Evolutionary conservation across 2,329 filamentous ascomycete species (phyloP).

Genomic region (Fusarium decemcellulare): DNA sequence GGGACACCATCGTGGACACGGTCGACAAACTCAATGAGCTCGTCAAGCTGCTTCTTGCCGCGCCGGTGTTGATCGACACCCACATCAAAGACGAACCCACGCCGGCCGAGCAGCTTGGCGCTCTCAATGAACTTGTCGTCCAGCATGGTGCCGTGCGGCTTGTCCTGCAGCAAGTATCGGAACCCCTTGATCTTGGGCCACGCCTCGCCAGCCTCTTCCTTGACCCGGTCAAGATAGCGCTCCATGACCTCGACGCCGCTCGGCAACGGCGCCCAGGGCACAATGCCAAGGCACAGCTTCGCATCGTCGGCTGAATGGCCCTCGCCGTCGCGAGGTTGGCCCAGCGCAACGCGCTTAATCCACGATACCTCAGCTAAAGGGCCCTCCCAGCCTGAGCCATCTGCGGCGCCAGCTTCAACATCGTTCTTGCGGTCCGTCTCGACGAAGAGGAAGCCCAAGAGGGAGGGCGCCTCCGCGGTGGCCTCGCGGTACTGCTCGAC

Average conservation of each 20-base stretch:
- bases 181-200: constrained; percentile 83
- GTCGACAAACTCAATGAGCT: constrained; percentile 79
- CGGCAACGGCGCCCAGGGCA: constrained; percentile 90
- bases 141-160: constrained; percentile 76
- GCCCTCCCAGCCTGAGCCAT: constrained; percentile 72
- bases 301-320: constrained; percentile 65
- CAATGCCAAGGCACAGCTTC: constrained; percentile 74
- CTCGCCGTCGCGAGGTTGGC: constrained; percentile 68
- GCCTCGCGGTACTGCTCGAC: constrained; percentile 72
- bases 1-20: constrained; percentile 73
- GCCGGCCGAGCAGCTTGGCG: constrained; percentile 74
- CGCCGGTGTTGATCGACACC: constrained; percentile 86
- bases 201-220: constrained; percentile 72
- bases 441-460: constrained; percentile 84
- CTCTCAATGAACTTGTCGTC: constrained; percentile 74
- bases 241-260: constrained; percentile 72
- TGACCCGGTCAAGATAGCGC: constrained; percentile 74
- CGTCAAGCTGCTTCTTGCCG: constrained; percentile 80
- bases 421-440: constrained; percentile 84
- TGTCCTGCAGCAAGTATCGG: constrained; percentile 86
- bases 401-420: constrained; percentile 60
- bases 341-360: constrained; percentile 75
- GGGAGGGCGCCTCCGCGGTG: constrained; percentile 56
- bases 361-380: constrained; percentile 82
- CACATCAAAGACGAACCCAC: constrained; percentile 82